phyloP scores from a whole-genome alignment of 2,329 filamentous ascomycete species.

The Penicillium olsonii region DNA sequence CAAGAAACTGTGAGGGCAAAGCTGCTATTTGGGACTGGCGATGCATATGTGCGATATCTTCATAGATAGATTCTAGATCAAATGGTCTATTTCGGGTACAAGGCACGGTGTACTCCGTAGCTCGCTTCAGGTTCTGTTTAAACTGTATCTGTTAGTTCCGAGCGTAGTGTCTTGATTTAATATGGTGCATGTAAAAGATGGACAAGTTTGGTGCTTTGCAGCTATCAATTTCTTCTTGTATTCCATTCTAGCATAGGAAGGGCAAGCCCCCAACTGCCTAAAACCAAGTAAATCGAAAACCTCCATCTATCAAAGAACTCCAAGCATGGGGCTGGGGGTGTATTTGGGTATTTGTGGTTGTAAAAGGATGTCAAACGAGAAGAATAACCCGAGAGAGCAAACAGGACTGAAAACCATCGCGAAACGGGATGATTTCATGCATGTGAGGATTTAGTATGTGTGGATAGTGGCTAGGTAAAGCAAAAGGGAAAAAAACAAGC shows the following conservation, averaged over 20 bases:
- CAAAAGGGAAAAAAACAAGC: constrained; percentile 9
- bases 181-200: too few relatives aligned
- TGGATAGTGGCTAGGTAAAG: neutral
- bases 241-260: constrained; percentile 10
- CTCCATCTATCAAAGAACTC: constrained; percentile 23
- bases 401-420: constrained; percentile 2
- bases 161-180: too few relatives aligned
- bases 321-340: constrained; percentile 10
- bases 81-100: neutral
- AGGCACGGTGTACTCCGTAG: neutral
- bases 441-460: constrained; percentile 19
- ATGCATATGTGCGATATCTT: constrained; percentile 13
- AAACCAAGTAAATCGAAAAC: constrained; percentile 8
- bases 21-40: constrained; percentile 29
- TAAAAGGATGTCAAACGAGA: constrained; percentile 8
- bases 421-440: constrained; percentile 19
- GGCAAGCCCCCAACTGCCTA: neutral
- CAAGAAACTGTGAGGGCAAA: constrained; percentile 17
- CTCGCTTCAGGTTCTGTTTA: too few relatives aligned
- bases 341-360: constrained; percentile 23
- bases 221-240: constrained; percentile 9
- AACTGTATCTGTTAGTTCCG: too few relatives aligned
- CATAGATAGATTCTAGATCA: neutral
- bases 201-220: constrained; percentile 7
- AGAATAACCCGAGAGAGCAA: constrained; percentile 6